Evolutionary conservation across 768 basidiomycete genomes (phyloP).

Genomic region (Phanerochaete carnosa): DNA sequence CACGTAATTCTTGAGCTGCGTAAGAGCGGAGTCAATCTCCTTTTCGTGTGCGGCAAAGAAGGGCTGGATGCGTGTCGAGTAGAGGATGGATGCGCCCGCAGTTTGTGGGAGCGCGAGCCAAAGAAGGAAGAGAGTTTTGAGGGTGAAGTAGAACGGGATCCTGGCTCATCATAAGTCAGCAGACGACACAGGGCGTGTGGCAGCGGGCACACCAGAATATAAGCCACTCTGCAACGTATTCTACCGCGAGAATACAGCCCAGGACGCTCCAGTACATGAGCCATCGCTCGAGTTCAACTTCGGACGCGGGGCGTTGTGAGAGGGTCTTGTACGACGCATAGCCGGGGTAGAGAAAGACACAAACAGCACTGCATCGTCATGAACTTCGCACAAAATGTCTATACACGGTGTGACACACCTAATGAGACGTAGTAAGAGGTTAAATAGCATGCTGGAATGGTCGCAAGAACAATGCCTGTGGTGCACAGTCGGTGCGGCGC

Average conservation of each 20-base stretch:
- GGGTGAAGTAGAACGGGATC: slow-evolving; percentile 84
- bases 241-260: slow-evolving; percentile 76
- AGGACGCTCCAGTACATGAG: slow-evolving; percentile 97
- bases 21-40: slow-evolving; percentile 81
- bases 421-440: slow-evolving; percentile 37
- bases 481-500: background rate
- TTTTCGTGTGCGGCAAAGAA: slow-evolving; percentile 79
- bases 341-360: slow-evolving; percentile 86
- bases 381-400: background rate
- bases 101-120: slow-evolving; percentile 91
- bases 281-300: slow-evolving; percentile 88
- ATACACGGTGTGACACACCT: slow-evolving; percentile 27
- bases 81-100: slow-evolving; percentile 83
- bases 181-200: slow-evolving; percentile 2
- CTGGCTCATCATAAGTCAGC: slow-evolving; percentile 33
- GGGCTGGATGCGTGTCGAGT: slow-evolving; percentile 74
- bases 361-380: slow-evolving; percentile 47
- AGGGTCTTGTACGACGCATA: slow-evolving; percentile 97
- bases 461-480: background rate
- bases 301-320: slow-evolving; percentile 80
- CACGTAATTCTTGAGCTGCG: slow-evolving; percentile 53
- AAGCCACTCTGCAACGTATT: slow-evolving; percentile 84
- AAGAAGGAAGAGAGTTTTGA: slow-evolving; percentile 83
- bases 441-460: slow-evolving; percentile 35
- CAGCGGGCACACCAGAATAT: slow-evolving; percentile 68